Evolutionary conservation across 768 basidiomycete species (phyloP).

Genomic region (Saitozyma sp.): DNA sequence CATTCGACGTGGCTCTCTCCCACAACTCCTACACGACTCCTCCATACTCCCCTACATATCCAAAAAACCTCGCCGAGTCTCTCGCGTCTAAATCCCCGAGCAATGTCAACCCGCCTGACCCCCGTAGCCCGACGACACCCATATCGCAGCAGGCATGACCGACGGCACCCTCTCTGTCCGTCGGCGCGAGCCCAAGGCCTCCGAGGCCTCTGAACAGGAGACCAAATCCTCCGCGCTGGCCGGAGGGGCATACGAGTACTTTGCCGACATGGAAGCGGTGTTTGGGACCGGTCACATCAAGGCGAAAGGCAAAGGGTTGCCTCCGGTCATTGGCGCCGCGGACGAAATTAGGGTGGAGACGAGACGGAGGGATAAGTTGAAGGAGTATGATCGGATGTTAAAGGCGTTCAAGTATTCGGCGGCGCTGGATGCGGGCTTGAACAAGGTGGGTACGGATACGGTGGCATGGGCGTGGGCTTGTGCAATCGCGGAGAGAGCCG

Average conservation of each 20-base stretch:
- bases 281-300: conserved; percentile 60
- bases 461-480: neutral
- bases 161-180: conserved; percentile 98
- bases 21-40: neutral
- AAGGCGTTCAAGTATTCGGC: conserved; percentile 93
- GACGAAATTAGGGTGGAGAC: conserved; percentile 78
- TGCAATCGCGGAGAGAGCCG: neutral
- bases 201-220: conserved; percentile 56
- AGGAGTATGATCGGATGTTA: conserved; percentile 82
- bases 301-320: conserved; percentile 54
- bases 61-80: conserved; percentile 7
- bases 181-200: conserved; percentile 73
- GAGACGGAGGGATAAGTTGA: conserved; percentile 67
- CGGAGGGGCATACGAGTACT: conserved; percentile 67
- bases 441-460: conserved; percentile 61
- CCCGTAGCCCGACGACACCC: conserved; percentile 86
- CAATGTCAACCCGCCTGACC: too few species aligned
- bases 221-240: conserved; percentile 56
- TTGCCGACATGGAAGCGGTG: conserved; percentile 61
- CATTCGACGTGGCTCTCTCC: neutral
- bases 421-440: conserved; percentile 86
- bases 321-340: conserved; percentile 60
- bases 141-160: conserved; percentile 94
- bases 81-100: neutral
- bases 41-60: neutral